Base-by-base conservation (phyloP, 2,329 filamentous ascomycete species). In the Seiridium cupressi region DNA sequence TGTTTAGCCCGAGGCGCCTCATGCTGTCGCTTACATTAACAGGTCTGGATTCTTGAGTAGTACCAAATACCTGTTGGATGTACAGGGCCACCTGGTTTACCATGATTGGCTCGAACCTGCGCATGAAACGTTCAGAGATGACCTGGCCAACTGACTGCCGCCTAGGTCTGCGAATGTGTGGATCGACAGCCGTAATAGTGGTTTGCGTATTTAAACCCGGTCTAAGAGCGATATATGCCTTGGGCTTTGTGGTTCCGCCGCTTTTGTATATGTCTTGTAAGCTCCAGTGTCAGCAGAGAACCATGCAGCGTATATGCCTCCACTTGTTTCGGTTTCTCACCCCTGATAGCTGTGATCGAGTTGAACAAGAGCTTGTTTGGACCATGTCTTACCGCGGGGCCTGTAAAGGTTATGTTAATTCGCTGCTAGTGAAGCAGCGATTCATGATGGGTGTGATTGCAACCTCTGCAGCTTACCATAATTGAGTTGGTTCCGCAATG, bases 311-410 rank as follows among this genome's bases (percentile, higher is more conserved):
- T 11, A 10, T 34, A 11, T 18, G 13, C 2, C 5, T 13, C 5
- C n/a, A 1, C 3, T 5, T 13, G 5, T 36, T 10, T 1, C n/a
- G 13, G 34, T 18, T 42, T 38, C 51, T 35, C 10, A 55, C 53
- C 53, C 8, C 42, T 26, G 5, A 66, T 57, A 32, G 65, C 65
- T 26, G 55, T 62, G 11, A 47, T 49, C 3, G 65, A 62, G 35
- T 63, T 65, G 51, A 67, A 66, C 10, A 67, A 60, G 2, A 67
- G 62, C 34, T 62, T 65, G 44, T 67, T 63, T 3, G 65, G 64
- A 4, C 64, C 62, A 26, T 62, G 56, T 18, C 64, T 54, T 5
- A 68, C 34, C 3, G 66, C 63, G 1, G 62, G 51, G 10, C 64
- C 64, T 55, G 62, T 13, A 54, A 57, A 44, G 5, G 8, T 3